Base-by-base conservation (phyloP, 2,329 filamentous ascomycete genomes). In the Chalara sp. region DNA sequence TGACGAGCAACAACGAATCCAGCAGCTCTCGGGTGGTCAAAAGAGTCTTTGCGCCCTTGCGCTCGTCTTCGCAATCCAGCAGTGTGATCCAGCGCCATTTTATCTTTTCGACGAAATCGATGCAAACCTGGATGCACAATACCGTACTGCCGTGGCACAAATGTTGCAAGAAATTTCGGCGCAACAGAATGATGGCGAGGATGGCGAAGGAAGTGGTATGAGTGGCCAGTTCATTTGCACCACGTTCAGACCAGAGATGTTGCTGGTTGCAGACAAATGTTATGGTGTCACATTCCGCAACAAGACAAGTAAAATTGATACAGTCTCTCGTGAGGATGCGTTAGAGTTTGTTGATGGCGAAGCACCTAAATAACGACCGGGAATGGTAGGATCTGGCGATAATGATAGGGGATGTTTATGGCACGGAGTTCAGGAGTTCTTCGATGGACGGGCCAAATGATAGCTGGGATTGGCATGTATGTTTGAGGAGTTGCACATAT, bases 81-180 rank as follows among this genome's bases (percentile, higher is more conserved):
- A 91, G 60, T 96, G 92, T 53, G 93, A 99, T 67, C 93, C 92
- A 7, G 95, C 92, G 43, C 93, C 93, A 1, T 97, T 99, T 77
- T 96, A 99, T 67, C 91, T 99, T 63, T 99, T 99, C 62, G 93
- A 99, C 68, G 93, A 99, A 70, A 96, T 99, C 57, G 93, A 99
- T 65, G 93, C 93, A 68, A 99, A 99, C 67, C 80, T 99, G 29
- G 93, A 99, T 67, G 91, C 93, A 1, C 93, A 99, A 70, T 99
- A 99, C 73, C 87, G 93, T 54, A 96, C 93, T 1, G 92, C 93
- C 1, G 93, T 99, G 8, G 93, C 93, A 3, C 80, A 88, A 51
- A 88, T 97, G 73, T 78, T 99, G 28, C 77, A 92, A 64, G 84
- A 83, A 49, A 90, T 89, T 56, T 89, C 84, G 11, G 73, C 78